phyloP scores from a whole-genome alignment of 2,329 filamentous ascomycete genomes.

The Botrytis aclada region DNA sequence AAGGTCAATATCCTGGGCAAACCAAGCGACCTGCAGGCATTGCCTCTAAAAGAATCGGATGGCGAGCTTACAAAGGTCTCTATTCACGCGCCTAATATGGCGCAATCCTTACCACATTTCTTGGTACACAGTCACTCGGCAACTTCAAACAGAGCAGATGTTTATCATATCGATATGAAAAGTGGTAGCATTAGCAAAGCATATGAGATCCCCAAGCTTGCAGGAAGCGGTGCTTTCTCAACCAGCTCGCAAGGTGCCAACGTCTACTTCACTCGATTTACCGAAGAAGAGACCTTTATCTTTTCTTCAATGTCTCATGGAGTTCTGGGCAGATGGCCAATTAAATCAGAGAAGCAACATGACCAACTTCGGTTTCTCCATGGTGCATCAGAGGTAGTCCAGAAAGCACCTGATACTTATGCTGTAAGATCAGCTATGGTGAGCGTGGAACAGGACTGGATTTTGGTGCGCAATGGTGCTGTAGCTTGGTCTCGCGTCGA shows the following conservation, averaged over 20 bases:
- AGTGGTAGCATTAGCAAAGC: constrained; percentile 68
- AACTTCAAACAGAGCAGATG: constrained; percentile 73
- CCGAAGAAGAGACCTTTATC: constrained; percentile 68
- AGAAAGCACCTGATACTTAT: constrained; percentile 62
- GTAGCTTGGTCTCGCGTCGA: constrained; percentile 78
- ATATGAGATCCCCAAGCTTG: constrained; percentile 72
- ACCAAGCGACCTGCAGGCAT: constrained; percentile 51
- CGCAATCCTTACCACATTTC: constrained; percentile 76
- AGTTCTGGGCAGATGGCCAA: constrained; percentile 71
- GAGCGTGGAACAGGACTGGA: constrained; percentile 70
- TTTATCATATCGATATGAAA: constrained; percentile 78
- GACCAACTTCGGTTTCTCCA: constrained; percentile 52
- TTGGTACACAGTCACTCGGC: constrained; percentile 75
- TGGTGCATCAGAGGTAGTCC: constrained; percentile 77
- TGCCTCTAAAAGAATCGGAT: constrained; percentile 49
- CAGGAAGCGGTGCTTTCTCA: constrained; percentile 72
- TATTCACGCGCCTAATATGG: constrained; percentile 70
- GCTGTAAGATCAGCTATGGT: constrained; percentile 76
- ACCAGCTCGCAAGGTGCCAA: constrained; percentile 74
- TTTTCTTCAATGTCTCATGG: constrained; percentile 74
- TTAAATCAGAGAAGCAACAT: constrained; percentile 46
- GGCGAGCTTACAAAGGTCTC: constrained; percentile 53
- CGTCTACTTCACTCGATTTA: constrained; percentile 84
- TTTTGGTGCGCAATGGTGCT: constrained; percentile 78
- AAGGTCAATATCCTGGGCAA: constrained; percentile 69